Base-by-base conservation (phyloP, 1,284 basidiomycete genomes). In the Trametes hirsuta region DNA sequence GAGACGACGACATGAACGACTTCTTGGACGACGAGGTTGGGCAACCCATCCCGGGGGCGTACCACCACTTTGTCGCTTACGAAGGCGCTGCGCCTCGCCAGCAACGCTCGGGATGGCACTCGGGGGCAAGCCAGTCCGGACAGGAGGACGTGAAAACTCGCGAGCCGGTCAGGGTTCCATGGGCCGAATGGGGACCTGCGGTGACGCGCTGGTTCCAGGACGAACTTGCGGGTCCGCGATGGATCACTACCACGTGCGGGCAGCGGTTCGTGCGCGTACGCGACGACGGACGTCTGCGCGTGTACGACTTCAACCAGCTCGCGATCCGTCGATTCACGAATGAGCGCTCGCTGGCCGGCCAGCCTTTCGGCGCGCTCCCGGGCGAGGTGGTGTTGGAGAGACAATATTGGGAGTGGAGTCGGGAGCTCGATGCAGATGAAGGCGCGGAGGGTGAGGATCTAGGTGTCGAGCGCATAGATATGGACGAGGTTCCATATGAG, bases 201-300 rank as follows among this genome's bases (percentile, higher is more conserved):
- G 65, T 71, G 10, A 76, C 79, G 30, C 75, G 81, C 14, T 82
- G 79, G 77, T 74, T 81, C 59, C 71, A 76, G 49, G 68, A 73
- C 21, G 75, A 76, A 30, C 61, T 61, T n/a, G 64, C 74, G 35
- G 70, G 76, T 10, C 76, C 72, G 35, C 72, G 77, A 18, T 83
- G 80, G 80, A 81, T 84, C 51, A 83, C 81, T 45, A 81, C 77
- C 5, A 78, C 80, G 3, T 72, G 74, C 18, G 82, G 82, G 4
- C 78, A 81, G 68, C 73, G 82, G 12, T 76, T 75, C 47, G 77
- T 77, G 34, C 61, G 74, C 35, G 68, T 60, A 51, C 63, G 64
- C 61, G 15, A 61, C 47, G 21, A 66, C 10, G 72, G 63, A 21
- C 68, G 69, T 3, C 66, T 79, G 42, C 68, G 72, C 8, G 68